phyloP scores from a whole-genome alignment of 768 basidiomycete genomes.

The Hypholoma fasciculare region DNA sequence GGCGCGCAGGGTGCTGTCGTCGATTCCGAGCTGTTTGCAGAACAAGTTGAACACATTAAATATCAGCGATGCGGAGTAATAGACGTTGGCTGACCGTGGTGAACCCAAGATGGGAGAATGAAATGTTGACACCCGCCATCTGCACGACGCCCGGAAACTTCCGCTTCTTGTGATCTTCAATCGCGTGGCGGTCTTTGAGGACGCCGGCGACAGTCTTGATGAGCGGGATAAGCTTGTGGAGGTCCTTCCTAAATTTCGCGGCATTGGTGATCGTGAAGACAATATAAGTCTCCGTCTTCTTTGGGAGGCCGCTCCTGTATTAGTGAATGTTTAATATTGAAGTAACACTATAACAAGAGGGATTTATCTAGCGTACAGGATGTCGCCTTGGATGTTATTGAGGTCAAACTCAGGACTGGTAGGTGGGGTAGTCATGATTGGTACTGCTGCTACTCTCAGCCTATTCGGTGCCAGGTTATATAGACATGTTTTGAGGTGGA shows the following conservation, averaged over 20 bases:
- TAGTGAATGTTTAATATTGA: neutral
- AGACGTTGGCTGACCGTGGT: conserved; percentile 26
- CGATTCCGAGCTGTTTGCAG: conserved; percentile 35
- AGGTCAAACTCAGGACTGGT: conserved; percentile 28
- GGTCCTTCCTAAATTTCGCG: conserved; percentile 39
- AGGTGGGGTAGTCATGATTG: conserved; percentile 6
- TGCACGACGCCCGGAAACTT: conserved; percentile 28
- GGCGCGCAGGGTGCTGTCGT: conserved; percentile 33
- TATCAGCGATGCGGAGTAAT: neutral
- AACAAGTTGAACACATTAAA: neutral
- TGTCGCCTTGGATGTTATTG: conserved; percentile 47
- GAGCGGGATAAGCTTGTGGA: conserved; percentile 38
- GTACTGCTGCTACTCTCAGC: neutral
- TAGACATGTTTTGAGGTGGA: neutral
- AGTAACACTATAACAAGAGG: neutral
- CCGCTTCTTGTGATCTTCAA: conserved; percentile 35
- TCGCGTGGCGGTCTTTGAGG: conserved; percentile 37
- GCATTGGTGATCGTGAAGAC: conserved; percentile 52
- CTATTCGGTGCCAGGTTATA: neutral
- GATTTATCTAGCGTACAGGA: conserved; percentile 33
- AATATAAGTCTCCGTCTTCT: conserved; percentile 50
- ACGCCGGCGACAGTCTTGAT: conserved; percentile 47
- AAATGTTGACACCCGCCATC: conserved; percentile 48
- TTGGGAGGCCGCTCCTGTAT: conserved; percentile 53
- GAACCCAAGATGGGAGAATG: conserved; percentile 55